Evolutionary conservation across 1,284 basidiomycete genomes (phyloP).

Genomic region (Pseudomicrostroma phylloplanum): DNA sequence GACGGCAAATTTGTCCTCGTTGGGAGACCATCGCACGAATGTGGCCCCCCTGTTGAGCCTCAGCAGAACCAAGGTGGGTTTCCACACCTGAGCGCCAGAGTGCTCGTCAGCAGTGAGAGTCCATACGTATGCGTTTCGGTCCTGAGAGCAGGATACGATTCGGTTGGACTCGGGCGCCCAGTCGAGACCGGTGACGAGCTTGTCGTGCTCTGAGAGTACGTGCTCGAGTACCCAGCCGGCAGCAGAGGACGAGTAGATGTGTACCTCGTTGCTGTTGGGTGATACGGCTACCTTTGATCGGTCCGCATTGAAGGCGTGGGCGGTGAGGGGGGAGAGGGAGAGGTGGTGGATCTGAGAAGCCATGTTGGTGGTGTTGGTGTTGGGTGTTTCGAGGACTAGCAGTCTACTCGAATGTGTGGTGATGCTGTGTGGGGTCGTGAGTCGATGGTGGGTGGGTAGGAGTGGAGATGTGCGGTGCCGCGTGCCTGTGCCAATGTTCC

Average conservation of each 20-base stretch:
- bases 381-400: too few relatives aligned
- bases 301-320: conserved; percentile 87
- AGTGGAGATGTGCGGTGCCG: too few relatives aligned
- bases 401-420: too few relatives aligned
- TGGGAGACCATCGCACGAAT: conserved; percentile 89
- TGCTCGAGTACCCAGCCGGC: conserved; percentile 66
- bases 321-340: conserved; percentile 74
- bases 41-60: conserved; percentile 94
- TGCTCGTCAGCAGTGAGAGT: conserved; percentile 67
- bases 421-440: too few relatives aligned
- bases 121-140: conserved; percentile 99
- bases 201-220: conserved; percentile 92
- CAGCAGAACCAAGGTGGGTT: conserved; percentile 91
- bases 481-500: too few relatives aligned
- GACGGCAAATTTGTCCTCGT: conserved; percentile 98
- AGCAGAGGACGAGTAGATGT: conserved; percentile 60
- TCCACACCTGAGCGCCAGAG: conserved; percentile 67
- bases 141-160: conserved; percentile 96
- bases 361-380: background rate
- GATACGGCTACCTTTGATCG: conserved; percentile 82
- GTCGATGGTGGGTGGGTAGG: too few relatives aligned
- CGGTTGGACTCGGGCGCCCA: conserved; percentile 96
- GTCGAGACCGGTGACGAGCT: conserved; percentile 94
- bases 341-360: conserved; percentile 57
- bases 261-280: conserved; percentile 80